Evolutionary conservation across 1,284 basidiomycete species (phyloP).

Genomic region (Malassezia dermatis): DNA sequence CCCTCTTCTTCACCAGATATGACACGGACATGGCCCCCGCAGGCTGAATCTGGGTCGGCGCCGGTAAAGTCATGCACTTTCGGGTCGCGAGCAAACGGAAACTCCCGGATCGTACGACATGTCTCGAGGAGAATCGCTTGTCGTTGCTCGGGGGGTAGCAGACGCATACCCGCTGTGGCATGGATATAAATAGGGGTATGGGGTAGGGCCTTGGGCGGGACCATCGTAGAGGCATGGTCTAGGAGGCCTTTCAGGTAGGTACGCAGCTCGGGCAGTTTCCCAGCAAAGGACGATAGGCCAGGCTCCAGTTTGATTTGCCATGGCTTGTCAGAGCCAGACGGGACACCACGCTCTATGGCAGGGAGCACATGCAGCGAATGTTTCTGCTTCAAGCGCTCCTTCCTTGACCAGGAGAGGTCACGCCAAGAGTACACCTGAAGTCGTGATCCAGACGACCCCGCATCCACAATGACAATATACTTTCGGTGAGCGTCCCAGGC

Average conservation of each 20-base stretch:
- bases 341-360: constrained; percentile 81
- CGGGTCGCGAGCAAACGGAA: constrained; percentile 33
- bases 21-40: constrained; percentile 78
- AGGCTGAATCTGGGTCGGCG: constrained; percentile 8
- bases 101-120: constrained; percentile 61
- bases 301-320: constrained; percentile 91
- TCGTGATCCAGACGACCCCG: constrained; percentile 89
- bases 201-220: constrained; percentile 71
- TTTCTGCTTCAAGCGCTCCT: constrained; percentile 37
- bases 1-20: constrained; percentile 98
- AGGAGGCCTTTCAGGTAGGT: constrained; percentile 72
- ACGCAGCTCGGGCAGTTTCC: constrained; percentile 61
- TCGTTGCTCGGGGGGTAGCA: constrained; percentile 63
- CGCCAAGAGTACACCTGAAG: constrained; percentile 96
- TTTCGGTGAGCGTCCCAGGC: constrained; percentile 19
- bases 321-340: constrained; percentile 54
- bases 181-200: constrained; percentile 85
- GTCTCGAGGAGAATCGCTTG: constrained; percentile 63
- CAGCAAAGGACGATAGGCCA: constrained; percentile 78
- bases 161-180: constrained; percentile 94
- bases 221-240: constrained; percentile 66
- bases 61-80: background rate
- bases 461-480: constrained; percentile 93
- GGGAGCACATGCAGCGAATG: constrained; percentile 54
- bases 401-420: constrained; percentile 58